These are phyloP conservation scores for Chloromonas sp. DNA, from an alignment of 163 green algal species.

Conservation along the genomic window DNA sequence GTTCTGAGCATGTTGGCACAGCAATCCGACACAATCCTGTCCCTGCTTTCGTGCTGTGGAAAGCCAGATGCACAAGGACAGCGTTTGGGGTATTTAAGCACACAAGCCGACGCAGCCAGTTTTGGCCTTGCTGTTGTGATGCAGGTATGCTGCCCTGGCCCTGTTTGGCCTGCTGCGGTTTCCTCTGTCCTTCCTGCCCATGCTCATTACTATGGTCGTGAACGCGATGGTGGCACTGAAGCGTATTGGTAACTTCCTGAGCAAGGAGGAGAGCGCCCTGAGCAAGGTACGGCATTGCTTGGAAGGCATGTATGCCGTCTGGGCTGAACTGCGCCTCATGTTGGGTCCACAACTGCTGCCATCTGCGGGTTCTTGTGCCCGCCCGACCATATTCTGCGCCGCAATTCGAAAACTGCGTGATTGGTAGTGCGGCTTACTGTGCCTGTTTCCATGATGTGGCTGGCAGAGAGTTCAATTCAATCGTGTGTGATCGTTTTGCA, in stretches of 20 bases:
- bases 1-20: no score
- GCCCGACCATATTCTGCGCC: no score
- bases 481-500: background rate
- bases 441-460: no score
- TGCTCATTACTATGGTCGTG: slow-evolving; percentile 41
- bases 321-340: no score
- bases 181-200: slow-evolving; percentile 64
- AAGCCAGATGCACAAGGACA: no score
- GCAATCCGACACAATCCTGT: no score
- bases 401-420: no score
- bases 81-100: background rate
- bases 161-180: slow-evolving; percentile 88
- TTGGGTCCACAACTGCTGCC: no score
- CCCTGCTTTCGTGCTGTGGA: no score
- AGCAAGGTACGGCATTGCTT: slow-evolving; percentile 9
- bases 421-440: no score
- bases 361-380: no score
- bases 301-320: background rate
- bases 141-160: slow-evolving; percentile 78
- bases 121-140: background rate
- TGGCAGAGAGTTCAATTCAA: no score
- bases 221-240: slow-evolving; percentile 48
- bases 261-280: slow-evolving; percentile 18
- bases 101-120: background rate
- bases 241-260: slow-evolving; percentile 45